Conservation (phyloP, 257 asterid species). For the Solanum chiquidenum region DNA sequence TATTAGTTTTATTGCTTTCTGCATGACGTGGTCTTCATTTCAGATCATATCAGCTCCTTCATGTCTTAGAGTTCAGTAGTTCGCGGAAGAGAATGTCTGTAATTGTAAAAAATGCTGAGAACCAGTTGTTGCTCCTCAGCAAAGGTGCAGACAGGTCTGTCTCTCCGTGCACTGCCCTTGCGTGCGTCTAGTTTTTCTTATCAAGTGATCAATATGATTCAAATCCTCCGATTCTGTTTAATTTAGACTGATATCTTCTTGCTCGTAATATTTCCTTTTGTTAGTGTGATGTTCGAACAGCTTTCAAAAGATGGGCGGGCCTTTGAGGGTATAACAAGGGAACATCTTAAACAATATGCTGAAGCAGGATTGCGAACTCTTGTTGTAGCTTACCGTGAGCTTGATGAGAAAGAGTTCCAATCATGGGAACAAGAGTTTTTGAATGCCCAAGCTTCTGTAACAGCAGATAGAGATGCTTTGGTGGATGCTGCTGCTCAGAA, state of each 20-base stretch:
- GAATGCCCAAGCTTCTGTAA: slow-evolving; percentile 54
- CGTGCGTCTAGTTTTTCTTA: not conserved
- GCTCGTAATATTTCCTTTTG: slow-evolving; percentile 5
- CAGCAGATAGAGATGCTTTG: slow-evolving; percentile 61
- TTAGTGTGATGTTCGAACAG: slow-evolving; percentile 82
- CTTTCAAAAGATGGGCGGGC: slow-evolving; percentile 39
- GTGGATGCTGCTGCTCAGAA: slow-evolving; percentile 77
- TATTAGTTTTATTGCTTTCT: not conserved
- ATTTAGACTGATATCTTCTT: not conserved
- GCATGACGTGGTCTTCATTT: slow-evolving; percentile 10
- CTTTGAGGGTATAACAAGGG: slow-evolving; percentile 45
- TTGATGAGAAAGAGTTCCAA: slow-evolving; percentile 53
- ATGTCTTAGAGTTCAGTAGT: slow-evolving; percentile 86
- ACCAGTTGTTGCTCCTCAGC: slow-evolving; percentile 73
- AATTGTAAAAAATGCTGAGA: slow-evolving; percentile 51
- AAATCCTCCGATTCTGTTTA: not conserved
- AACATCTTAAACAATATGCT: slow-evolving; percentile 66
- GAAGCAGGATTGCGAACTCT: slow-evolving; percentile 91
- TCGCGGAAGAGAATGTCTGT: slow-evolving; percentile 96
- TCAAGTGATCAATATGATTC: not conserved
- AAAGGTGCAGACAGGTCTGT: slow-evolving; percentile 95
- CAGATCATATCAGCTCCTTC: slow-evolving; percentile 79
- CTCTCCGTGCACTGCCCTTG: not conserved
- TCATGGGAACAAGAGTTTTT: slow-evolving; percentile 72
- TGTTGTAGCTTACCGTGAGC: slow-evolving; percentile 77